phyloP scores from a whole-genome alignment of 768 basidiomycete genomes.

The Chalciporus sphaerocephalus region DNA sequence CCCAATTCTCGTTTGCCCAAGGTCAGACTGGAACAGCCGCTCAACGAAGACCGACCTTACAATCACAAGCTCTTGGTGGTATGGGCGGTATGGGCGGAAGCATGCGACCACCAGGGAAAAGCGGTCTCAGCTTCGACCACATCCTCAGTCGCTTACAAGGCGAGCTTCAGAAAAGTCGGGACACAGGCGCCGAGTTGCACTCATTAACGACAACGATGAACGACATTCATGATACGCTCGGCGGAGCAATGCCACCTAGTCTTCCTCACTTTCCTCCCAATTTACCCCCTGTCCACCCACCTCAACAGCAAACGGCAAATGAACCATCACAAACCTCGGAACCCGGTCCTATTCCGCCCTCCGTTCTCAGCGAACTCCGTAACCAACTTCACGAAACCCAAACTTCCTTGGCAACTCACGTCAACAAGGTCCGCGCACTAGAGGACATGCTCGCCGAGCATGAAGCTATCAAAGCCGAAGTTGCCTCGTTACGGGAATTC shows the following conservation, averaged over 20 bases:
- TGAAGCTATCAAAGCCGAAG: conserved; percentile 75
- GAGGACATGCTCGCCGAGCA: conserved; percentile 83
- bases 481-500: conserved; percentile 64
- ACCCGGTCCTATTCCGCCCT: conserved; percentile 22
- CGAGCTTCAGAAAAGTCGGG: conserved; percentile 93
- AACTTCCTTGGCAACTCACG: conserved; percentile 64
- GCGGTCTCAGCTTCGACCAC: conserved; percentile 88
- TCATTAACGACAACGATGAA: conserved; percentile 73
- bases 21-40: conserved; percentile 33
- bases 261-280: conserved; percentile 59
- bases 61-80: conserved; percentile 57
- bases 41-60: conserved; percentile 54
- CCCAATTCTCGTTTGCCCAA: conserved; percentile 42
- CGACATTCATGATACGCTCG: conserved; percentile 90
- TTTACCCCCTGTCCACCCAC: conserved; percentile 62
- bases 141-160: conserved; percentile 84
- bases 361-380: conserved; percentile 61
- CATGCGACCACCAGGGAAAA: conserved; percentile 72
- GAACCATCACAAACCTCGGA: conserved; percentile 30
- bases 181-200: conserved; percentile 84
- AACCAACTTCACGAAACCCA: conserved; percentile 83
- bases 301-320: conserved; percentile 17
- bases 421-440: conserved; percentile 78
- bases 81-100: conserved; percentile 77
- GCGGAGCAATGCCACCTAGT: conserved; percentile 68